A percentile compares a stretch with the other conserved stretches of the same genome.
Conservation (phyloP, 2,329 filamentous ascomycete species). For the Onygena corvina region DNA sequence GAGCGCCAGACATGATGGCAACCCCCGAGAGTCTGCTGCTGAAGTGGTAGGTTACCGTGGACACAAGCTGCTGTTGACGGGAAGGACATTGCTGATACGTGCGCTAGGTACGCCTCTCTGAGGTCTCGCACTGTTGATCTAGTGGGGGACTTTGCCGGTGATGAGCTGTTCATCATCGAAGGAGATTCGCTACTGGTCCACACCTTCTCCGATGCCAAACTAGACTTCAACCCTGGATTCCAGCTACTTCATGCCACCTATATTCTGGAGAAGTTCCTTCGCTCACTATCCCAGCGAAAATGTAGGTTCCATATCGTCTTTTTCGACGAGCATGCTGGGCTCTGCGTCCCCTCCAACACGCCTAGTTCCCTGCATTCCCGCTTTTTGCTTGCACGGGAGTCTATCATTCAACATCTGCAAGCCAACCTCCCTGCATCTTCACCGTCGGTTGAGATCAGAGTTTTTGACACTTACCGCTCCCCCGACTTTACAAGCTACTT, state of each 20-base stretch:
- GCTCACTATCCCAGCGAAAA: slow-evolving; percentile 47
- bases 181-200: slow-evolving; percentile 59
- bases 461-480: slow-evolving; percentile 40
- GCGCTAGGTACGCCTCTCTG: slow-evolving; percentile 32
- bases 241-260: slow-evolving; percentile 61
- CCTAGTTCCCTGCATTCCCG: slow-evolving; percentile 32
- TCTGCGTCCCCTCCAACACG: slow-evolving; percentile 43
- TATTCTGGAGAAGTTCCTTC: slow-evolving; percentile 54
- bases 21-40: neutral
- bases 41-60: neutral
- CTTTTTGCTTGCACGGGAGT: slow-evolving; percentile 50
- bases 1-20: neutral
- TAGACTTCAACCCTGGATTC: slow-evolving; percentile 54
- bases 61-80: neutral
- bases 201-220: slow-evolving; percentile 48
- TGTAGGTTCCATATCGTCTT: slow-evolving; percentile 63
- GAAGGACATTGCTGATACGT: neutral
- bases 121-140: slow-evolving; percentile 47
- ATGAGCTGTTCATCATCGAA: slow-evolving; percentile 60
- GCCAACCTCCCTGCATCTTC: slow-evolving; percentile 31
- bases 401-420: slow-evolving; percentile 53
- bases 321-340: slow-evolving; percentile 42
- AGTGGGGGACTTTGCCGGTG: slow-evolving; percentile 63
- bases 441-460: slow-evolving; percentile 34
- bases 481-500: slow-evolving; percentile 47